These are phyloP conservation scores for Metarhizium rileyi DNA, from an alignment of 2,329 filamentous ascomycete genomes.

Conservation along the genomic window DNA sequence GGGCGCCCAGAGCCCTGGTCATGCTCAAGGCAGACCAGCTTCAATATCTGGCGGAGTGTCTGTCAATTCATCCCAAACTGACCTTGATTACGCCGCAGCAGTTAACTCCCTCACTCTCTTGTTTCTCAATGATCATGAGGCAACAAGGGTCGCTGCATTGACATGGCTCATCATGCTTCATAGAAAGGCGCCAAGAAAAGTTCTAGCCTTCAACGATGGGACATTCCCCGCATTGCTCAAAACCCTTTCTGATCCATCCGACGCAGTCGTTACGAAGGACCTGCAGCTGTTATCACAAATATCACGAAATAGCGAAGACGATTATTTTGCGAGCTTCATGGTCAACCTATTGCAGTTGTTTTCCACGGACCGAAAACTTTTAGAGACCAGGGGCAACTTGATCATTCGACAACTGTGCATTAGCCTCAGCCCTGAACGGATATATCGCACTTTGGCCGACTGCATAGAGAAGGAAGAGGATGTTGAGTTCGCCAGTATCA, in stretches of 20 bases:
- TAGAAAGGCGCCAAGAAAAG: conserved; percentile 84
- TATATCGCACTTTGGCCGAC: conserved; percentile 90
- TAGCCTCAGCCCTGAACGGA: conserved; percentile 85
- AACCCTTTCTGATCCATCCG: conserved; percentile 88
- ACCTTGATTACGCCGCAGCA: conserved; percentile 92
- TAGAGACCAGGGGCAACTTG: conserved; percentile 88
- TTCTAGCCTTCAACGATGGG: conserved; percentile 91
- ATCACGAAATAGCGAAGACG: conserved; percentile 90
- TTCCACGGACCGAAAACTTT: conserved; percentile 79
- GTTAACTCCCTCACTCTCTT: conserved; percentile 88
- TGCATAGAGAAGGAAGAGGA: conserved; percentile 98
- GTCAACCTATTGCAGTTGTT: conserved; percentile 91
- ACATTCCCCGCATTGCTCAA: conserved; percentile 95
- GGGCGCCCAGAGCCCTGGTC: conserved; percentile 42
- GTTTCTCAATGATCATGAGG: conserved; percentile 94
- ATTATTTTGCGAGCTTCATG: conserved; percentile 98
- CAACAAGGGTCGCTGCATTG: conserved; percentile 83
- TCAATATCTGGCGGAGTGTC: conserved; percentile 34
- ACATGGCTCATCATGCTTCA: conserved; percentile 98
- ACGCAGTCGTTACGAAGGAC: conserved; percentile 92
- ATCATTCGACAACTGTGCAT: conserved; percentile 94
- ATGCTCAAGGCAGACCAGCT: conserved; percentile 36
- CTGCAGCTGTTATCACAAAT: conserved; percentile 91
- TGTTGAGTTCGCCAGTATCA: conserved; percentile 96
- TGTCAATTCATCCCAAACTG: conserved; percentile 41